Evolutionary conservation across 1,284 basidiomycete species (phyloP).

Genomic region (Bondarzewia mesenterica): DNA sequence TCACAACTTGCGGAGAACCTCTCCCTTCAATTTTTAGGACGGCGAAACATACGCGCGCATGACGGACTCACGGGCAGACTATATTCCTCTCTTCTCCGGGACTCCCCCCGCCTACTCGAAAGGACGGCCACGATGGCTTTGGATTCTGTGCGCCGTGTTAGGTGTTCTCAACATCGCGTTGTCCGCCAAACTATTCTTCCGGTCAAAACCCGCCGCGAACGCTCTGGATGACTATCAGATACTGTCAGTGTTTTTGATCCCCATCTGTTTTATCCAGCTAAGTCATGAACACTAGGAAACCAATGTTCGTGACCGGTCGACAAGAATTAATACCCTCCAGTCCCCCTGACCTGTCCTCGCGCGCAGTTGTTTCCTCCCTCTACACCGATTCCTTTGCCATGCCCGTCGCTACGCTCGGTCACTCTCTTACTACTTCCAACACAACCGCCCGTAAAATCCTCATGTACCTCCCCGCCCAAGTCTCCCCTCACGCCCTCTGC

Average conservation of each 20-base stretch:
- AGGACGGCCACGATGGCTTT: neutral
- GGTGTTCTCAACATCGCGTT: neutral
- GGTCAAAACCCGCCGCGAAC: neutral
- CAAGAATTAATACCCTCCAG: neutral
- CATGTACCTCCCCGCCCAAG: conserved; percentile 29
- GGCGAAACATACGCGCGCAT: neutral
- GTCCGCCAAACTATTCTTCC: neutral
- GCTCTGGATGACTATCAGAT: conserved; percentile 13
- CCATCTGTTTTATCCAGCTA: neutral
- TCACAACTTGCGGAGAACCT: no score
- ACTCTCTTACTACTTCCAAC: conserved; percentile 29
- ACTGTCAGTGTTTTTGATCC: conserved; percentile 2
- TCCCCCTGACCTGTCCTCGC: conserved; percentile 9
- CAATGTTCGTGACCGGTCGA: neutral
- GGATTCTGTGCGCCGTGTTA: neutral
- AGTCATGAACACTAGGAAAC: conserved; percentile 2
- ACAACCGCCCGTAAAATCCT: conserved; percentile 25
- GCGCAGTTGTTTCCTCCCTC: conserved; percentile 33
- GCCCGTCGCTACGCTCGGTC: conserved; percentile 34
- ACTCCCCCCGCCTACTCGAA: neutral
- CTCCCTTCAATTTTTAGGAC: neutral
- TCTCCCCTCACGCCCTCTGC: conserved; percentile 32
- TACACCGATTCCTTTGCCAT: conserved; percentile 35
- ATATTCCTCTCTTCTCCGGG: neutral
- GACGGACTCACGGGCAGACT: neutral